Conservation (phyloP, 805 yeast species). For the Ogataea thermomethanolica region DNA sequence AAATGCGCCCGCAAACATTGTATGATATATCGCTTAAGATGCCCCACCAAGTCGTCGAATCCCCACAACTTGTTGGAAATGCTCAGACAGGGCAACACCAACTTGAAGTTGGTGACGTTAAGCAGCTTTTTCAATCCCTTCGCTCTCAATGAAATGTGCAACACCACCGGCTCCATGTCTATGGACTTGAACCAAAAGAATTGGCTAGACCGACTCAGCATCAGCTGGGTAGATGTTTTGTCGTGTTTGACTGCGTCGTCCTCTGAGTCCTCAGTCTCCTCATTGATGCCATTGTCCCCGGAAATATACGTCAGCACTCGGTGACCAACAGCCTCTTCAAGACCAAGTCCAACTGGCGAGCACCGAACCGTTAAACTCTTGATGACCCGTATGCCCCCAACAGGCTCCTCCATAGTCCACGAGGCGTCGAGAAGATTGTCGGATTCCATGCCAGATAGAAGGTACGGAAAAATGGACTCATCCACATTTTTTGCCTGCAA, state of each 20-base stretch:
- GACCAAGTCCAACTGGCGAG: constrained; percentile 64
- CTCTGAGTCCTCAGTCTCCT: not conserved
- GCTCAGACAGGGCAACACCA: constrained; percentile 59
- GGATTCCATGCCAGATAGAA: constrained; percentile 50
- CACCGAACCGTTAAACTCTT: constrained; percentile 56
- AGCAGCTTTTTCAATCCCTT: constrained; percentile 64
- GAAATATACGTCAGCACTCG: constrained; percentile 66
- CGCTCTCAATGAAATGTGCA: constrained; percentile 75
- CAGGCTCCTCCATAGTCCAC: constrained; percentile 83
- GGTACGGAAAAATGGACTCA: constrained; percentile 62
- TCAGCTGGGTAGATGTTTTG: constrained; percentile 26
- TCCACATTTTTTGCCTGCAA: constrained; percentile 69
- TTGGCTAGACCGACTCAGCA: constrained; percentile 73
- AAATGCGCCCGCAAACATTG: constrained; percentile 59
- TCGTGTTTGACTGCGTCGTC: constrained; percentile 10
- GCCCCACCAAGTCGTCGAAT: constrained; percentile 58
- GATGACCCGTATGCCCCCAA: constrained; percentile 88
- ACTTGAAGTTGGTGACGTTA: constrained; percentile 70
- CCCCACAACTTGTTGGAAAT: constrained; percentile 70
- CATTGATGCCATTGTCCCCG: constrained; percentile 2
- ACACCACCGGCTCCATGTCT: constrained; percentile 43
- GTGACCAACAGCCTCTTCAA: constrained; percentile 69
- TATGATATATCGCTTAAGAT: constrained; percentile 59
- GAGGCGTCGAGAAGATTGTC: constrained; percentile 38
- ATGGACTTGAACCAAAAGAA: constrained; percentile 66